Evolutionary conservation across 139 green algal species (phyloP).

Genomic region (Chlorella sp.): DNA sequence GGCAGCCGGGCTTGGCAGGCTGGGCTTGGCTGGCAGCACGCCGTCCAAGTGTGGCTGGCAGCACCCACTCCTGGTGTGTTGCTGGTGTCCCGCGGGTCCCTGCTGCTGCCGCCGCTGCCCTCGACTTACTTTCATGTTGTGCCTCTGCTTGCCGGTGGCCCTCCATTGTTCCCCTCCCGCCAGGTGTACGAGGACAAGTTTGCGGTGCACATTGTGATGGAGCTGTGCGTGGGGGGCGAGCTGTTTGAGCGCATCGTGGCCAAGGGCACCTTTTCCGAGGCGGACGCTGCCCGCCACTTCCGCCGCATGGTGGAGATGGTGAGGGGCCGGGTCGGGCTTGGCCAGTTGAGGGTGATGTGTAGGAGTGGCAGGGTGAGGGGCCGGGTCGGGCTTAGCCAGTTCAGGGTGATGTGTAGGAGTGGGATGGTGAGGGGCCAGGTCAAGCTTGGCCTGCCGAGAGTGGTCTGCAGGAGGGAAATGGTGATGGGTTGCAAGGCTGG

Average conservation of each 20-base stretch:
- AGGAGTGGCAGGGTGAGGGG: neutral
- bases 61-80: neutral
- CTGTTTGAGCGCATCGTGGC: conserved; percentile 81
- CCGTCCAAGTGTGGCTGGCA: neutral
- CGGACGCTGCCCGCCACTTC: conserved; percentile 66
- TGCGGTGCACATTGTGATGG: conserved; percentile 56
- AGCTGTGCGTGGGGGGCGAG: conserved; percentile 72
- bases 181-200: conserved; percentile 58
- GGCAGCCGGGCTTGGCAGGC: too few species aligned
- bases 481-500: conserved; percentile 5
- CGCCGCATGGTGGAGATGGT: conserved; percentile 72
- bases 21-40: too few species aligned
- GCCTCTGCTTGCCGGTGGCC: conserved; percentile 43
- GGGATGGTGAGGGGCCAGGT: neutral
- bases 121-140: neutral
- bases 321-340: neutral
- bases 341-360: neutral
- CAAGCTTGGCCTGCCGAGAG: neutral
- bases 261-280: conserved; percentile 69
- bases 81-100: neutral
- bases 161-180: neutral
- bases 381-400: neutral
- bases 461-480: neutral
- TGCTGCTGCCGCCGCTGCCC: neutral
- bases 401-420: neutral